Base-by-base conservation (phyloP, 2,329 filamentous ascomycete genomes). In the Trichoderma arundinaceum region DNA sequence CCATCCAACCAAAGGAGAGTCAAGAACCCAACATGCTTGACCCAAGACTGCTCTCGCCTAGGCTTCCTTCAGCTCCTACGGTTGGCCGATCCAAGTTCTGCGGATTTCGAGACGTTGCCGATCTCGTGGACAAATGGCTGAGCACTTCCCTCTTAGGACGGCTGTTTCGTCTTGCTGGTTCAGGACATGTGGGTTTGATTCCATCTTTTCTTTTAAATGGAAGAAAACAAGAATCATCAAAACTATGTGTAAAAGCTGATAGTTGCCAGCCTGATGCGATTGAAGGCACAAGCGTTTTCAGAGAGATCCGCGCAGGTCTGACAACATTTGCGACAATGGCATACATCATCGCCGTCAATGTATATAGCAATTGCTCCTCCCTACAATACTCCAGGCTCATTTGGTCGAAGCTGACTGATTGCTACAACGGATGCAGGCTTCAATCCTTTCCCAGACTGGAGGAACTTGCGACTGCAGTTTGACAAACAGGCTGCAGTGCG, bases 301-400 rank as follows among this genome's bases (percentile, higher is more conserved):
- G 87, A 22, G 92, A 95, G 76, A 79, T 95, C 65, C 88, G 92
- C 33, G 92, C 92, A 35, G 92, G 92, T 1, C 76, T 94, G 62
- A 92, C 92, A 1, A 95, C 92, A 2, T 91, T 91, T 74, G 88
- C 90, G 63, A 90, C 90, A 3, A 92, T 93, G 91, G 90, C 91
- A 13, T 94, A 94, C 77, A 94, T 95, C 71, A 93, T 95, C 73
- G 89, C 90, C 8, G 88, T 89, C 68, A 89, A 89, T 71, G 86
- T 86, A 69, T 72, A 82, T 72, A 4, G 6, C 15, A 5, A 10
- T 38, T 38, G 22, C 6, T 12, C 35, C 35, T 6, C 35, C 35
- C 7, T 38, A 10, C 7, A 10, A 38, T 10, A 10, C 35, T 17
- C 17, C 5, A 17, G 22, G 38, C 0, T 39, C 15, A 3, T 7